Evolutionary conservation across 306 rosid genomes (phyloP), one percentile per base, ranked within the genome.

Genomic region (Vigna angularis): DNA sequence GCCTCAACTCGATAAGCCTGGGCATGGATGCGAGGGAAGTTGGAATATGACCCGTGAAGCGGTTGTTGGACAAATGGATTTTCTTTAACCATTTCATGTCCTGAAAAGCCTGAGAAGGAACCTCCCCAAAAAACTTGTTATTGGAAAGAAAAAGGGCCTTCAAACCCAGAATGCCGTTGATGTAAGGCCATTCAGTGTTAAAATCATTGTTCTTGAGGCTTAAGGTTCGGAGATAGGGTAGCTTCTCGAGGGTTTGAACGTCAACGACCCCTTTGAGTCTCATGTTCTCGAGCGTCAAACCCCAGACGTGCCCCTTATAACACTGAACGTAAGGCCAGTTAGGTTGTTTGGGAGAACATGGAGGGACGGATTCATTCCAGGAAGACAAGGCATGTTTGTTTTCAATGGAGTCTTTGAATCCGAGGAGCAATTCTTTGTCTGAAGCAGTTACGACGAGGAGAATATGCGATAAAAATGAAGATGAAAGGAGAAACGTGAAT

Each of bases 301-400:
- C 97, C 93, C 88, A 87, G 0, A 88, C 36, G 15, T 80, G 51
- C 11, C 90, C 96, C 1, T 53, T 55, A 1, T 66, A 62, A 40
- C 98, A 95, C 3, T 84, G 74, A 66, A 93, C 9, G 2, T 91
- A 91, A 1, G 44, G 63, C 98, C 98, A 95, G 32, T 85, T 87
- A 4, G 84, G 4, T 30, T 30, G 34, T 30, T 30, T 30, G 34
- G 34, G 34, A 30, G 59, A 13, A 75, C 98, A 95, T 2, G 98
- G 96, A 20, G 51, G 20, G 3, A 48, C 49, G 0, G 85, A 68
- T 8, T 57, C 3, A 3, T 59, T 87, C 98, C 98, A 95, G 15
- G 44, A 74, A 17, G 79, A 62, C 7, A 88, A 70, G 1, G 47
- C 71, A 0, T 28, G 4, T 15, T 50, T 40, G 86, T 81, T 74